A percentile compares a stretch with the other conserved stretches of the same genome.
phyloP scores from a whole-genome alignment of 1,139 yeast species.

The Taphrina pruni region DNA sequence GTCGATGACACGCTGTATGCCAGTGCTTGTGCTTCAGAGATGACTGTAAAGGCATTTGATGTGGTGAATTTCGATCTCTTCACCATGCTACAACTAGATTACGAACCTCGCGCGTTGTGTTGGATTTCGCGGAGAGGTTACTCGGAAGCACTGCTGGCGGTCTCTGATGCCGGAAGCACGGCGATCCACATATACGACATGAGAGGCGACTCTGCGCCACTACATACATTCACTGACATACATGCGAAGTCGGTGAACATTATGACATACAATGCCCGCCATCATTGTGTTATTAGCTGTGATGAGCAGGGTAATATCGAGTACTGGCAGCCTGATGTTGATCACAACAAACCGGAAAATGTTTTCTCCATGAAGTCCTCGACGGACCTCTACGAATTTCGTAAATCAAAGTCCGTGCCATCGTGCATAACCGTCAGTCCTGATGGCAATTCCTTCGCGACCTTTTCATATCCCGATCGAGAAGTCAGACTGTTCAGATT shows the following conservation, averaged over 20 bases:
- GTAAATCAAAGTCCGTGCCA: constrained; percentile 52
- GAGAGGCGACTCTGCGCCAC: constrained; percentile 44
- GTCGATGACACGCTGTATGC: constrained; percentile 51
- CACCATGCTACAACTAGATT: constrained; percentile 51
- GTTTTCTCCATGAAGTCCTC: constrained; percentile 55
- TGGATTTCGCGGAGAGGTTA: constrained; percentile 49
- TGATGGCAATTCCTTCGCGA: constrained; percentile 50
- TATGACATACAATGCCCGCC: constrained; percentile 51
- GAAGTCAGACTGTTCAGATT: constrained; percentile 53
- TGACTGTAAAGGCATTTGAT: constrained; percentile 55
- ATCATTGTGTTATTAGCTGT: constrained; percentile 54
- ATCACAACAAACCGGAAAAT: constrained; percentile 46
- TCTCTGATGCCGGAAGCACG: constrained; percentile 49
- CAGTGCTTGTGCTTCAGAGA: constrained; percentile 50
- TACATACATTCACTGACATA: constrained; percentile 46
- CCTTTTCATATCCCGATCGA: constrained; percentile 52
- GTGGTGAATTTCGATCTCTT: constrained; percentile 55
- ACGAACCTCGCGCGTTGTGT: constrained; percentile 48
- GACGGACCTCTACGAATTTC: constrained; percentile 57
- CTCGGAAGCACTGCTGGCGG: constrained; percentile 44
- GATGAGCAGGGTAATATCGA: constrained; percentile 58
- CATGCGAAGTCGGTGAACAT: constrained; percentile 52
- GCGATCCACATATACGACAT: constrained; percentile 50
- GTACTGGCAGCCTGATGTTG: constrained; percentile 54
- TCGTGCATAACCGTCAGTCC: constrained; percentile 49